Base-by-base conservation (phyloP, 2,329 filamentous ascomycete genomes). In the Colletotrichum brevisporum region DNA sequence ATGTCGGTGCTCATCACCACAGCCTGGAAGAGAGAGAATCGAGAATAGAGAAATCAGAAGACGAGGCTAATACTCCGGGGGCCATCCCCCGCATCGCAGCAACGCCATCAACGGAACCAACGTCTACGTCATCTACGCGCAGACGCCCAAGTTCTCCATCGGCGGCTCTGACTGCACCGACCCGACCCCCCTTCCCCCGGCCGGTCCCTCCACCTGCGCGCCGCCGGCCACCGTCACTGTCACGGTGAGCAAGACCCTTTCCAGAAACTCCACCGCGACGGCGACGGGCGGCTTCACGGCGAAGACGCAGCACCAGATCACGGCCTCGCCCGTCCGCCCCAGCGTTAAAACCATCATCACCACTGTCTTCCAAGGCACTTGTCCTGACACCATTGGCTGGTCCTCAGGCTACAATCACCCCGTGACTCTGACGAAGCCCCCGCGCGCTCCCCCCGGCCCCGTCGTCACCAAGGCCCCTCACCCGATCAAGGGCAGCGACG, bases 81-180 rank as follows among this genome's bases (percentile, higher is more conserved):
- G 36, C 9, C 15, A 36, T 10, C 50, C 39, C 50, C 41, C 59
- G 21, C 36, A 4, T 31, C 51, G 13, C 47, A 69, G 67, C 75
- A 83, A 82, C 71, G 81, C 79, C 71, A 82, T 83, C 76, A 83
- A 83, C 76, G 81, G 81, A 71, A 82, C 81, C 71, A 83, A 83
- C 73, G 78, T 81, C 71, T 83, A 81, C 71, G 76, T 82, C 58
- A 83, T 83, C 75, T 80, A 82, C 72, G 78, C 81, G 6, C 81
- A 83, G 75, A 79, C 80, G 27, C 74, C 76, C 54, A 78, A 78
- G 67, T 83, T 83, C 75, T 78, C 70, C 69, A 72, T 83, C 70
- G 51, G 71, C 59, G 75, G 75, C 61, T 73, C 72, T 52, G 62
- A 71, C 70, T 81, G 80, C 75, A 69, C 72, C 52, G 78, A 71